phyloP scores from a whole-genome alignment of 2,329 filamentous ascomycete genomes.

The Volutella citrinella region DNA sequence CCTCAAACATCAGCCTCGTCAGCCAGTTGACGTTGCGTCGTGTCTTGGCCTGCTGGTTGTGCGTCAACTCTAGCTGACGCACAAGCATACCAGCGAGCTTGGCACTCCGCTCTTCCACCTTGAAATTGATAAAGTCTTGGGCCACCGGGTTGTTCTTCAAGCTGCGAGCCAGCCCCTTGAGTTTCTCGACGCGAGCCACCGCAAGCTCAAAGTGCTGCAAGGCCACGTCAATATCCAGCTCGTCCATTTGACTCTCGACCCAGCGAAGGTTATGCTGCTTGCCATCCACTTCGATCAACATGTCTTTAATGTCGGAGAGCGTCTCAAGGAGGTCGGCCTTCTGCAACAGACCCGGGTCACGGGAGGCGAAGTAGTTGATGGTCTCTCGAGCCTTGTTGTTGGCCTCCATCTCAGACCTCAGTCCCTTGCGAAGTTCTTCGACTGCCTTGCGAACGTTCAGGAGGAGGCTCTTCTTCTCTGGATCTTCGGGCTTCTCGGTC shows the following conservation, averaged over 20 bases:
- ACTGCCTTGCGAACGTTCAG: constrained; percentile 90
- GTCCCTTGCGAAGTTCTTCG: constrained; percentile 82
- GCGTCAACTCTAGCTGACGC: constrained; percentile 72
- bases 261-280: constrained; percentile 94
- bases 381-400: constrained; percentile 81
- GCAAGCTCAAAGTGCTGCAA: constrained; percentile 85
- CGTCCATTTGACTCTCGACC: constrained; percentile 94
- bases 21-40: constrained; percentile 82
- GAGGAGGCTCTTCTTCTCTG: constrained; percentile 77
- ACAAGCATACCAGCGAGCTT: constrained; percentile 75
- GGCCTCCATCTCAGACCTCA: constrained; percentile 83
- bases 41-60: constrained; percentile 73
- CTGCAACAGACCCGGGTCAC: constrained; percentile 72
- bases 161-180: constrained; percentile 73
- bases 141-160: constrained; percentile 84
- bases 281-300: constrained; percentile 93
- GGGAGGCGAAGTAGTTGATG: constrained; percentile 79
- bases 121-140: constrained; percentile 88
- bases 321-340: constrained; percentile 79
- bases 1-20: constrained; percentile 82
- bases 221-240: constrained; percentile 93
- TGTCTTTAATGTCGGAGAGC: constrained; percentile 75
- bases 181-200: constrained; percentile 78
- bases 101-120: constrained; percentile 80
- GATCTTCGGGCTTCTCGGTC: constrained; percentile 75